Percentiles rank a stretch among this genome's conserved stretches.
phyloP scores from a whole-genome alignment of 2,329 filamentous ascomycete species.

The Lecanicillium sp. region DNA sequence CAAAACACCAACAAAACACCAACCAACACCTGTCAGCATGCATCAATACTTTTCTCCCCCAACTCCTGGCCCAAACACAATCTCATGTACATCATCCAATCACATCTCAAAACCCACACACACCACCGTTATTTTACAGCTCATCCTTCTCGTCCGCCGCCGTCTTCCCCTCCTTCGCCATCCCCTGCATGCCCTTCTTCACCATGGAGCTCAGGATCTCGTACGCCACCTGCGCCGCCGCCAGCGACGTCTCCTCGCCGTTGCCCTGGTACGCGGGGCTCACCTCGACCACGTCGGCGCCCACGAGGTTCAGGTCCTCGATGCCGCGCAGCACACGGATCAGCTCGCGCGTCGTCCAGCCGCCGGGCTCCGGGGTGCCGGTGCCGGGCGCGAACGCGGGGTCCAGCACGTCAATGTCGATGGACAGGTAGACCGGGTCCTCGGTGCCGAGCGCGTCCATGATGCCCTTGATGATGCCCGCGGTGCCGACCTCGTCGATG shows the following conservation, averaged over 20 bases:
- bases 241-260: slow-evolving; percentile 70
- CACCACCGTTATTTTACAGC: slow-evolving; percentile 21
- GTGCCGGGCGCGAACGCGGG: slow-evolving; percentile 64
- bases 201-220: slow-evolving; percentile 74
- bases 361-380: slow-evolving; percentile 83
- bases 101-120: not conserved
- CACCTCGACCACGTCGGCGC: slow-evolving; percentile 86
- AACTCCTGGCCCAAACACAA: slow-evolving; percentile 2
- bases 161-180: slow-evolving; percentile 28
- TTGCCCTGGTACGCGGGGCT: slow-evolving; percentile 71
- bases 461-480: slow-evolving; percentile 65
- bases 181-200: slow-evolving; percentile 41
- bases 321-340: slow-evolving; percentile 77
- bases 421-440: slow-evolving; percentile 72
- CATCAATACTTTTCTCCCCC: not conserved
- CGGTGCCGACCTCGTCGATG: slow-evolving; percentile 73
- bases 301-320: slow-evolving; percentile 77
- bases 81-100: not conserved
- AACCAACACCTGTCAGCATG: no score
- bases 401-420: slow-evolving; percentile 82
- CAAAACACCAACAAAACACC: not conserved
- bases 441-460: slow-evolving; percentile 66
- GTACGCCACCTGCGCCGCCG: slow-evolving; percentile 72
- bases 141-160: slow-evolving; percentile 30
- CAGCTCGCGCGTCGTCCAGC: slow-evolving; percentile 85